Evolutionary conservation across 2,329 filamentous ascomycete species (phyloP), one percentile per base, ranked within the genome.

Genomic region (Colletotrichum chlorophyti): DNA sequence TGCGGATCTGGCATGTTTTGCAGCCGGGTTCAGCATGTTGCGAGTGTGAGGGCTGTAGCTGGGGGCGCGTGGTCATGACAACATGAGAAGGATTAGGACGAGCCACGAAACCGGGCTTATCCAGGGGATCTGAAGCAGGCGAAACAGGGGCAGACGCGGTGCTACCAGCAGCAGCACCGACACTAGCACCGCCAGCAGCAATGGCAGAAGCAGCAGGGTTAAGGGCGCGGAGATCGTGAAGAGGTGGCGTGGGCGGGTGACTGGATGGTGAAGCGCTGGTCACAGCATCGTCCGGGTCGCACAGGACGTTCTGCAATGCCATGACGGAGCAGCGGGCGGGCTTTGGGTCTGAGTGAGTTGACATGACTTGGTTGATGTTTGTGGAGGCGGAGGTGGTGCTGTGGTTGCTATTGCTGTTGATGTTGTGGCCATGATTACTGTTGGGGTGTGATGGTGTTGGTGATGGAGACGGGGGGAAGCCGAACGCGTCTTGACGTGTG

Each of bases 241-340:
- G 35, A 15, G 55, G 51, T 19, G 57, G 57, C 24, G 57, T 60
- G 21, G 57, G 57, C 12, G 57, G 57, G 26, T 60, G 43, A 54
- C 43, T 60, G 12, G 57, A 53, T n/a, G 57, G 48, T 26, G 45
- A 46, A 17, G 24, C 23, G 15, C 45, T 38, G 38, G 34, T 45
- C 8, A 40, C 32, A 14, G 43, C 54, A 21, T 58, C 54, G 31
- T 50, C 52, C 23, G 43, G 27, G 41, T 60, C 45, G 45, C 57
- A 60, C 57, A 60, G 52, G 12, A 60, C 57, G 27, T 60, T 60
- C 45, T 60, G 57, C 26, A 60, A 21, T 32, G 52, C 57, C 57
- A 60, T 60, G 51, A 60, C 57, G 37, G 57, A 53, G 19, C 57
- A 60, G 15, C 42, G 45, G 57, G 31, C 38, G 37, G 51, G 43